A percentile compares a stretch with the other conserved stretches of the same genome.
These are phyloP conservation scores for Melampsora americana DNA, from an alignment of 1,284 basidiomycete genomes.

Conservation along the genomic window DNA sequence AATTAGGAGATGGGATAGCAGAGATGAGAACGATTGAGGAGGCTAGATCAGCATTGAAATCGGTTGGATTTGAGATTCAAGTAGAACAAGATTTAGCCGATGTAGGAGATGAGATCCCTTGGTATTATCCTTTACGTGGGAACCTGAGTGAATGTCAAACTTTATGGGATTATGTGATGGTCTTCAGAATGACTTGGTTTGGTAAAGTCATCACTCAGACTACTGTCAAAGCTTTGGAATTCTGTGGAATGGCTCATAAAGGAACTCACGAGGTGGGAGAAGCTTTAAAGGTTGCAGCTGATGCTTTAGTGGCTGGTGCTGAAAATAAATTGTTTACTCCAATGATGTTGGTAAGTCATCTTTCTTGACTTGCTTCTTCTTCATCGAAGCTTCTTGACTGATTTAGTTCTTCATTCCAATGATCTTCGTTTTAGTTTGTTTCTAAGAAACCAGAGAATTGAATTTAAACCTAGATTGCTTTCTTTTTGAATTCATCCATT, in stretches of 20 bases:
- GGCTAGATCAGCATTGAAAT: slow-evolving; percentile 73
- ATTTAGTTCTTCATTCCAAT: not conserved
- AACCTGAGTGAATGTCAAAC: slow-evolving; percentile 90
- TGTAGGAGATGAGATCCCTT: slow-evolving; percentile 64
- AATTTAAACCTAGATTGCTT: no score
- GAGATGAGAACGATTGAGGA: slow-evolving; percentile 81
- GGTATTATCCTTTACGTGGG: slow-evolving; percentile 97
- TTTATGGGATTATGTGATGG: slow-evolving; percentile 69
- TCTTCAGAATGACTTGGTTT: slow-evolving; percentile 72
- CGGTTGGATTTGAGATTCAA: slow-evolving; percentile 82
- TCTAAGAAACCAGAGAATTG: slow-evolving; percentile 1
- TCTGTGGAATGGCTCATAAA: slow-evolving; percentile 77
- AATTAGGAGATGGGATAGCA: slow-evolving; percentile 89
- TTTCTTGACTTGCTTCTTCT: not conserved
- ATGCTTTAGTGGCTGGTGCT: slow-evolving; percentile 78
- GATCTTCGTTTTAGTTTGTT: not conserved
- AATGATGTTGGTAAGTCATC: slow-evolving; percentile 50
- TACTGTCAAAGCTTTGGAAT: slow-evolving; percentile 73
- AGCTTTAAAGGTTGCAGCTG: slow-evolving; percentile 76
- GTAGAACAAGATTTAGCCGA: slow-evolving; percentile 94
- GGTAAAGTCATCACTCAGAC: slow-evolving; percentile 83
- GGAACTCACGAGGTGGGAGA: slow-evolving; percentile 90
- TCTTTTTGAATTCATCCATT: no score
- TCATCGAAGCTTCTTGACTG: not conserved
- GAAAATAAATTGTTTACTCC: slow-evolving; percentile 68